Evolutionary conservation across 352 stramenopile genomes (phyloP), one percentile per base, ranked within the genome.

Genomic region (Globisporangium spinosum): DNA sequence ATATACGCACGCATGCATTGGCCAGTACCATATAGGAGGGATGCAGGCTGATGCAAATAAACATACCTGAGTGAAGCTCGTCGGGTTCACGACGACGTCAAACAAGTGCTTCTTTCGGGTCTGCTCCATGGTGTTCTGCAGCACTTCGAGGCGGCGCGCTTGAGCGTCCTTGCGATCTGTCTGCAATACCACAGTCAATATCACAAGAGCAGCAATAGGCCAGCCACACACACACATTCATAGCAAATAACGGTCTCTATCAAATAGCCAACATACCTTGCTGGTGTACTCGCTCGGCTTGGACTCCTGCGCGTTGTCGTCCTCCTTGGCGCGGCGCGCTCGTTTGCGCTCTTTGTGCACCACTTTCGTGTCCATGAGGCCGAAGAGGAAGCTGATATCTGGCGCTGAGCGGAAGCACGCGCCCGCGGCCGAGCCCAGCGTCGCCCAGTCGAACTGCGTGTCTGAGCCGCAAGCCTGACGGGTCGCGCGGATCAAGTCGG

Each of bases 131-230:
- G 74, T 79, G n/a, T 69, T 79, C 68, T 91, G 83, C 25, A 94
- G 68, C 60, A 90, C 74, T 54, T 94, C 77, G 12, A 94, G 67
- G 13, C 86, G 79, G 13, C 77, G 78, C n/a, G 86, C 86, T 60
- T 94, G 86, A 17, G 85, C 86, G 59, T 94, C 86, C 67, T 91
- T 90, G 60, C 82, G 82, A 40, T 92, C 82, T 79, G 86, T 87
- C 79, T 91, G 29, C 32, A 20, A 64, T 12, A 29, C n/a, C 47
- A 64, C 29, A 64, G 17, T 17, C 58, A 61, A n/a, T 29, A 68
- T 47, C 35, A 54, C 25, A 58, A 15, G 20, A 17, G 15, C 12
- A 17, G 12, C 35, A 43, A 43, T 6, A 43, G 35, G 35, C 17
- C 22, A 34, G 23, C 25, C 3, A 34, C 53, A 35, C 17, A 32